Conservation (phyloP, 768 basidiomycete species). For the Leccinellum luteum region DNA sequence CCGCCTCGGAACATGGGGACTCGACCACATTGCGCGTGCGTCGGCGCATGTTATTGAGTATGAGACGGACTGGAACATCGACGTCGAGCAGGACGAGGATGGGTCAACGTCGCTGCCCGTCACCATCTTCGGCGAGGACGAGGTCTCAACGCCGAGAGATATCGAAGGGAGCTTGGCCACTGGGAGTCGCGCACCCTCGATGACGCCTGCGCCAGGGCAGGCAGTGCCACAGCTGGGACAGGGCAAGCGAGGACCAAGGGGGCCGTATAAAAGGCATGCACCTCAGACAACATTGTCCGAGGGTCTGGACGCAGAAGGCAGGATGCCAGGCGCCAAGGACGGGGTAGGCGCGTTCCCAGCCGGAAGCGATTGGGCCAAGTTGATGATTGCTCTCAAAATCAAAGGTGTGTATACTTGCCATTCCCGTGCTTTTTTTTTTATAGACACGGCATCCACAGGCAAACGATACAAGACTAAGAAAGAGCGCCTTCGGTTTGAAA, state of each 20-base stretch:
- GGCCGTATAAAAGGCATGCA: conserved; percentile 51
- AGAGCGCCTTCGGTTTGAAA: conserved; percentile 74
- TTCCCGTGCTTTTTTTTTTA: neutral
- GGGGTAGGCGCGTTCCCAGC: conserved; percentile 72
- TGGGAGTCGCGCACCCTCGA: conserved; percentile 46
- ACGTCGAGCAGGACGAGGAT: conserved; percentile 64
- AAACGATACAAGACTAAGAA: conserved; percentile 81
- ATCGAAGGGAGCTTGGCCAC: conserved; percentile 41
- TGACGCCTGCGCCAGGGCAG: conserved; percentile 35
- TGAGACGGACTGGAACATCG: conserved; percentile 83
- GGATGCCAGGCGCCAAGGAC: conserved; percentile 74
- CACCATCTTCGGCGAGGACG: conserved; percentile 36
- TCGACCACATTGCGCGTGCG: conserved; percentile 72
- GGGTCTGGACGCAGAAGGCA: conserved; percentile 64
- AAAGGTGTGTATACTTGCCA: conserved; percentile 48
- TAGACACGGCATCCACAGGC: conserved; percentile 29
- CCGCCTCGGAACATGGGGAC: conserved; percentile 62
- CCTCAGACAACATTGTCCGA: conserved; percentile 39
- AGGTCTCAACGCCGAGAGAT: conserved; percentile 43
- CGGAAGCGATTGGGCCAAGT: conserved; percentile 66
- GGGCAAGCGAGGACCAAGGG: conserved; percentile 46
- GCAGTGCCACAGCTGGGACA: neutral
- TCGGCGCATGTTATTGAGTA: conserved; percentile 74
- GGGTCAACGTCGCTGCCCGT: conserved; percentile 21
- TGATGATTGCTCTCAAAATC: conserved; percentile 71